These are phyloP conservation scores for Leccinellum rugosiceps DNA, from an alignment of 768 basidiomycete genomes.

Conservation along the genomic window DNA sequence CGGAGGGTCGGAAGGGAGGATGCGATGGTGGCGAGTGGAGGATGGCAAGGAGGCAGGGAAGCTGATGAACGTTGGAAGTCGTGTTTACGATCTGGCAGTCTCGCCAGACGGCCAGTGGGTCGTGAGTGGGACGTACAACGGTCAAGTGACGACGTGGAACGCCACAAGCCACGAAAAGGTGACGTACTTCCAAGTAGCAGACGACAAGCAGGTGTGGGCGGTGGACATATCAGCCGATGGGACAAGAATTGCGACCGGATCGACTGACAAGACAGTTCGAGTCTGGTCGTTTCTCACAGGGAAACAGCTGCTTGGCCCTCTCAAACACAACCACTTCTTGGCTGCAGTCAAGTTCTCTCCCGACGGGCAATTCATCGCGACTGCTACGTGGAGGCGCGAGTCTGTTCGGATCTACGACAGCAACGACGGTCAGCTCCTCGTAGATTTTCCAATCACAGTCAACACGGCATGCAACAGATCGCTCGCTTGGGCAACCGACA, in stretches of 20 bases:
- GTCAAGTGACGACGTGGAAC: background rate
- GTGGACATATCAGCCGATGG: background rate
- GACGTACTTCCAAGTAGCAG: background rate
- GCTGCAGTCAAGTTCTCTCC: background rate
- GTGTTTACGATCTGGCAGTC: background rate
- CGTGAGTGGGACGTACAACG: background rate
- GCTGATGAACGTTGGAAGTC: background rate
- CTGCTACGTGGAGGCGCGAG: background rate
- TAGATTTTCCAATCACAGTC: background rate
- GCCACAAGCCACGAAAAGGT: background rate
- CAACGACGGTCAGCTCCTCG: background rate
- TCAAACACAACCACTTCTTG: background rate
- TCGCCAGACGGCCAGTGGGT: background rate
- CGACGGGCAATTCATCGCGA: background rate
- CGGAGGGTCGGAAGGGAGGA: background rate
- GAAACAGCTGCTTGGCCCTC: background rate
- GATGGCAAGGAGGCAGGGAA: background rate
- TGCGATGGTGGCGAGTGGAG: background rate
- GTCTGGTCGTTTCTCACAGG: background rate
- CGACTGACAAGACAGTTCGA: background rate
- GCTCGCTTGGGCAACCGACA: background rate
- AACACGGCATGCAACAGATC: background rate
- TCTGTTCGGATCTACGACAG: background rate
- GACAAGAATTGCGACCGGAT: background rate
- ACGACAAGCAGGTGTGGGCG: background rate